Conservation (phyloP, 75 land plant species). For the Cunninghamia lanceolata region DNA sequence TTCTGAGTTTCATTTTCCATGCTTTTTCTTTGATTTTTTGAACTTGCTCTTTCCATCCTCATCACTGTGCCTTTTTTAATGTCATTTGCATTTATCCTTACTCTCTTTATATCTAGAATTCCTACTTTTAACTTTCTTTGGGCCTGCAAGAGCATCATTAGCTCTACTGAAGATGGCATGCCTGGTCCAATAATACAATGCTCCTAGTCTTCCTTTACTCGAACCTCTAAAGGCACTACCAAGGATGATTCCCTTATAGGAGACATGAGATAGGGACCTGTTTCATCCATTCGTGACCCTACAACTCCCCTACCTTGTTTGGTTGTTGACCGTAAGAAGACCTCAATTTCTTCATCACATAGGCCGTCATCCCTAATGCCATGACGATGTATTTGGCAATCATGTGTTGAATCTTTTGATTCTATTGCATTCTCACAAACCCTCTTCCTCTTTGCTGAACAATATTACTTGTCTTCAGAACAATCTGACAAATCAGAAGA, state of each 20-base stretch:
- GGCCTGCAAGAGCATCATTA: not conserved
- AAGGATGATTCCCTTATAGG: not conserved
- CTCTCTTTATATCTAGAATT: not conserved
- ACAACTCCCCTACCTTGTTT: constrained; percentile 90
- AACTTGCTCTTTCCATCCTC: not conserved
- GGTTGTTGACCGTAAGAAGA: constrained; percentile 67
- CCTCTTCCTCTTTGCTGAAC: constrained; percentile 12
- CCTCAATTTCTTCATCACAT: constrained; percentile 78
- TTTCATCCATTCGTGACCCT: constrained; percentile 96
- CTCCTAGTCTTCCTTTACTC: constrained; percentile 54
- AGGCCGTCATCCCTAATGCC: constrained; percentile 44
- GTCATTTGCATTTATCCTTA: not conserved
- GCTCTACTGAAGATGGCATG: constrained; percentile 27
- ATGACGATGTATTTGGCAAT: not conserved
- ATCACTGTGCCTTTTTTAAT: not conserved
- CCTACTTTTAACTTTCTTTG: not conserved
- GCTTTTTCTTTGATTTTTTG: constrained; percentile 3
- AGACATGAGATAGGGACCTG: constrained; percentile 66
- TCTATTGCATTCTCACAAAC: not conserved
- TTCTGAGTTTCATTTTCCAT: not conserved
- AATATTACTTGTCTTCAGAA: not conserved
- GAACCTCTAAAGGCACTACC: constrained; percentile 17
- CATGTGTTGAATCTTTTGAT: constrained; percentile 13
- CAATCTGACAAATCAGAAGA: constrained; percentile 8
- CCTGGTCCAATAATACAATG: constrained; percentile 61